Percentiles rank a stretch among this genome's conserved stretches.
Conservation (phyloP, 2,329 filamentous ascomycete species). For the Ophiostoma piceae region DNA sequence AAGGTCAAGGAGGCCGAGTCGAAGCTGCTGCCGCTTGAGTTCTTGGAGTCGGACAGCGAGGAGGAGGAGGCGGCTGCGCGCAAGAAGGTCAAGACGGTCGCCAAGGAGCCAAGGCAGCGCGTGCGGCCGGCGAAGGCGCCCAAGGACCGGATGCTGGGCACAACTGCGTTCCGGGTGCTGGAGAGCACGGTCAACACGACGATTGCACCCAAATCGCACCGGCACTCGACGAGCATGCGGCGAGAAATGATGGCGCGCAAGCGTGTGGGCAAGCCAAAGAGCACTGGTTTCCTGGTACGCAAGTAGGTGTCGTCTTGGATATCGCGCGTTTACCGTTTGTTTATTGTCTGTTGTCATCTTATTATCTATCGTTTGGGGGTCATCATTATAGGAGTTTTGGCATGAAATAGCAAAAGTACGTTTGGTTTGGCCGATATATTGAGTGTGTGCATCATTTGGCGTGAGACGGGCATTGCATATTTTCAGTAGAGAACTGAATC, state of each 20-base stretch:
- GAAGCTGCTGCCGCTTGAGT: conserved; percentile 48
- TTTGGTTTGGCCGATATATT: not conserved
- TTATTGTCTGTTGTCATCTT: not conserved
- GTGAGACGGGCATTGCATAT: not conserved
- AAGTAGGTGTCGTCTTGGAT: conserved; percentile 23
- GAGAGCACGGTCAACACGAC: conserved; percentile 41
- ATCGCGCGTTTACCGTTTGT: not conserved
- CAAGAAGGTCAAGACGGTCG: conserved; percentile 22
- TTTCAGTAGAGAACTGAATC: not conserved
- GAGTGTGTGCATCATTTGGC: not conserved
- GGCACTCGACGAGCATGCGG: conserved; percentile 41
- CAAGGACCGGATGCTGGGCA: conserved; percentile 46
- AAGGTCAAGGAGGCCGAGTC: conserved; percentile 35
- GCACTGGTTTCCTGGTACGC: conserved; percentile 43
- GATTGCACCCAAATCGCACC: conserved; percentile 46
- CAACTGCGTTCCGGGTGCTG: conserved; percentile 50
- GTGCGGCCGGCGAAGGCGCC: conserved; percentile 35
- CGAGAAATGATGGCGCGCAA: conserved; percentile 44
- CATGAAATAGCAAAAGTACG: conserved; percentile 13
- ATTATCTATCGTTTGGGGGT: not conserved
- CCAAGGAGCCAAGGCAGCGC: not conserved
- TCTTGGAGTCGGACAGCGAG: conserved; percentile 50
- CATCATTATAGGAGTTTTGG: conserved; percentile 10
- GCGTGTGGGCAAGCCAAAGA: conserved; percentile 35
- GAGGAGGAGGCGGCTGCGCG: conserved; percentile 25